phyloP scores from a whole-genome alignment of 129 eudicot species.

The Flaveria bidentis region DNA sequence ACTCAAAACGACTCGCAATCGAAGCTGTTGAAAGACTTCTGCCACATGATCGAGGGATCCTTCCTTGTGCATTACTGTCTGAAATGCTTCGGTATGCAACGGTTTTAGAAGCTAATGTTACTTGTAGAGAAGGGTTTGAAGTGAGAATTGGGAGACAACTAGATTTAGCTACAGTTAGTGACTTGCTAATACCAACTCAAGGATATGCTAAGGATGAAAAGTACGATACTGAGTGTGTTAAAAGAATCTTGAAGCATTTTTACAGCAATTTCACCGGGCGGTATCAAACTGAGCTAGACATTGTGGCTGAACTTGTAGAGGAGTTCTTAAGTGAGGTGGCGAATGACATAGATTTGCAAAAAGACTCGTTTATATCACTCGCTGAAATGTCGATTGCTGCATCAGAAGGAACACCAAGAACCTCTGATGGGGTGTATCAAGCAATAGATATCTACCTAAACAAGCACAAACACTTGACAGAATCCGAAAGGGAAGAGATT shows the following conservation, averaged over 20 bases:
- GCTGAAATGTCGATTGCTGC: constrained; percentile 22
- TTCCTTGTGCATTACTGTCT: constrained; percentile 8
- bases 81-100: constrained; percentile 15
- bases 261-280: neutral
- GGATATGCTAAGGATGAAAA: neutral
- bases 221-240: constrained; percentile 14
- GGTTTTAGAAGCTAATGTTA: constrained; percentile 15
- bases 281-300: neutral
- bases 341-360: neutral
- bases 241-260: constrained; percentile 25
- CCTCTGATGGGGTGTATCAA: neutral
- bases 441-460: constrained; percentile 10
- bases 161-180: constrained; percentile 7
- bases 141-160: constrained; percentile 12
- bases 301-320: constrained; percentile 10
- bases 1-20: neutral
- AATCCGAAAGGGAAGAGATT: constrained; percentile 12
- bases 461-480: constrained; percentile 16
- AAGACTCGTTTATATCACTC: constrained; percentile 4
- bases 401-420: constrained; percentile 6
- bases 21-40: constrained; percentile 17
- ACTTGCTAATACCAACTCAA: constrained; percentile 11
- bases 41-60: constrained; percentile 4
- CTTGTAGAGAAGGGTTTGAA: constrained; percentile 11
- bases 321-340: constrained; percentile 1